Evolutionary conservation across 257 asterid genomes (phyloP).

Genomic region (Nicotiana undulata): DNA sequence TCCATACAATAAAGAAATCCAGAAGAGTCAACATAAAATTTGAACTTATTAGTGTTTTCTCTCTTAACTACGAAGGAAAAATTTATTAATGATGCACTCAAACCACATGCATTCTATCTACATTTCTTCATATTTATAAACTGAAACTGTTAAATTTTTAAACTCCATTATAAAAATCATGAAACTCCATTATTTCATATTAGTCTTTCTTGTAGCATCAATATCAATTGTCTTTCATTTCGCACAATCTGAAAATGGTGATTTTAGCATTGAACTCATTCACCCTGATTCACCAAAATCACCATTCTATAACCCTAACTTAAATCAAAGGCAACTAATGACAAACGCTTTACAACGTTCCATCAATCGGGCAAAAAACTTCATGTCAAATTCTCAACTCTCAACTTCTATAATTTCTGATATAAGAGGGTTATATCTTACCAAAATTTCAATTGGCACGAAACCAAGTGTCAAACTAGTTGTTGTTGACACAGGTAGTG

Average conservation of each 20-base stretch:
- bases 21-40: neutral
- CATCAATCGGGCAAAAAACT: neutral
- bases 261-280: slow-evolving; percentile 9
- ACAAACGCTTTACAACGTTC: neutral
- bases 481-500: slow-evolving; percentile 13
- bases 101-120: no score
- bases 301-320: slow-evolving; percentile 2
- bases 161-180: neutral
- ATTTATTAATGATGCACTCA: neutral
- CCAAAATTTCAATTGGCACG: neutral
- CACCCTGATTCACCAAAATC: slow-evolving; percentile 9
- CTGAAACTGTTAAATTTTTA: neutral
- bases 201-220: neutral
- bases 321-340: neutral
- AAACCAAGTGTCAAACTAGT: neutral
- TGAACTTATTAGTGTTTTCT: neutral
- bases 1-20: neutral
- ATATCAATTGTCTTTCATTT: neutral
- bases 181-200: neutral
- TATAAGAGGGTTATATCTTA: slow-evolving; percentile 2
- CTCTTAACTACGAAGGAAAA: neutral
- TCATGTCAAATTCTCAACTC: neutral
- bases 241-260: neutral
- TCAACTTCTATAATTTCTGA: neutral
- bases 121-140: neutral